A percentile compares a stretch with the other conserved stretches of the same genome.
Evolutionary conservation across 352 stramenopile genomes (phyloP).

Genomic region (Pythium graminicola): DNA sequence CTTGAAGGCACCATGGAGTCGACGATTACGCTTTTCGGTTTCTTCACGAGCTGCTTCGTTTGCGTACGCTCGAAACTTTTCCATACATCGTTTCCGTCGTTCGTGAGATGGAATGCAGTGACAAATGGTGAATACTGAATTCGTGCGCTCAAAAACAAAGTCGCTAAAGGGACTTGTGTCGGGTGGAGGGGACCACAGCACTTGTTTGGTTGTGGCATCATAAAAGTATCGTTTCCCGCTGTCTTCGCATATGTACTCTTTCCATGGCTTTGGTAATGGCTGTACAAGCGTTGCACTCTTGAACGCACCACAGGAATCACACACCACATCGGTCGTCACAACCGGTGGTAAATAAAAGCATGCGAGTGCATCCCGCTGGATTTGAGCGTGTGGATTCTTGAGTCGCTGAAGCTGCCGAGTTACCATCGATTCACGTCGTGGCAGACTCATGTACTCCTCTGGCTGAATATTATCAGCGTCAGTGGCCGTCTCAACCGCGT

Average conservation of each 20-base stretch:
- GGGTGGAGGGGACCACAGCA: slow-evolving; percentile 39
- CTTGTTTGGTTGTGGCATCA: slow-evolving; percentile 26
- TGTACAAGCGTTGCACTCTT: slow-evolving; percentile 29
- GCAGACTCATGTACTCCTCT: not conserved
- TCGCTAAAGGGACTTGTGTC: slow-evolving; percentile 31
- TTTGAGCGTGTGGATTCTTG: slow-evolving; percentile 6
- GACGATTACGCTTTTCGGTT: slow-evolving; percentile 33
- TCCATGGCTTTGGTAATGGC: slow-evolving; percentile 34
- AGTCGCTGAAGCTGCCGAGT: slow-evolving; percentile 15
- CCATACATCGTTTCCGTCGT: slow-evolving; percentile 36
- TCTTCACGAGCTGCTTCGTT: slow-evolving; percentile 31
- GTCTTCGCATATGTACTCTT: slow-evolving; percentile 42
- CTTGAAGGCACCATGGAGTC: slow-evolving; percentile 47
- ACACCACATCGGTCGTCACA: slow-evolving; percentile 45
- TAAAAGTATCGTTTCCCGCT: slow-evolving; percentile 53
- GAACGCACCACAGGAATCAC: slow-evolving; percentile 41
- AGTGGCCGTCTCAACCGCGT: slow-evolving; percentile 19
- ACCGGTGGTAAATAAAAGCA: slow-evolving; percentile 44
- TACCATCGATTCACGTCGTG: slow-evolving; percentile 5
- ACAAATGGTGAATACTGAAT: slow-evolving; percentile 50
- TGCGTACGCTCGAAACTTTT: slow-evolving; percentile 48
- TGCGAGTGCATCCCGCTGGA: slow-evolving; percentile 27
- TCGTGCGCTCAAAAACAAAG: slow-evolving; percentile 51
- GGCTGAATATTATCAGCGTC: not conserved
- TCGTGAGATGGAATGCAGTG: slow-evolving; percentile 53